Base-by-base conservation (phyloP, 2,329 filamentous ascomycete genomes). In the Trichophyton verrucosum region DNA sequence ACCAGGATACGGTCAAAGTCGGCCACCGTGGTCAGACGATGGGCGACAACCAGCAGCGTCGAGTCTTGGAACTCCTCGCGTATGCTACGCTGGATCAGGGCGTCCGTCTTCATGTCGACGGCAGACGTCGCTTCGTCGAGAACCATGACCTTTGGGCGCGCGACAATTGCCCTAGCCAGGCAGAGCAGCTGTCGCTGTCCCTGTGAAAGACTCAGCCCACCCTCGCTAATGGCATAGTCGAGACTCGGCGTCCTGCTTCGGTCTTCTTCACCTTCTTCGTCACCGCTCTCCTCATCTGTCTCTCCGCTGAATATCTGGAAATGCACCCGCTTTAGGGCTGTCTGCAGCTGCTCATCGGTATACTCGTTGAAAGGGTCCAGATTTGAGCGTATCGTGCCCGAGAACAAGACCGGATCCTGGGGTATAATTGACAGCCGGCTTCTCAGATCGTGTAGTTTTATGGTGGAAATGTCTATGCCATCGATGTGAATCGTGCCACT, bases 341-440 rank as follows among this genome's bases (percentile, higher is more conserved):
- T 95, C 92, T 94, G 97, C 30, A 99, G 80, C 72, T 97, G 92
- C 4, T 91, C 95, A 74, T 99, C 94, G 73, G 96, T 92, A 70
- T 96, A 91, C 59, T 95, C 89, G 72, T 95, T 88, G 30, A 87
- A 89, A 27, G 94, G 94, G 72, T 99, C 94, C 44, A 97, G 82
- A 70, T 97, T 99, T 74, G 97, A 92, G 66, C 94, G 84, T 64
- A 99, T 83, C 9, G 87, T 91, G 58, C 91, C 91, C 73, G 95
- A 89, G 68, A 99, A 99, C 63, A 99, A 83, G 64, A 91, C 91
- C 38, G 94, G 92, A 75, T 99, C 94, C 73, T 99, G 94, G 3
- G 94, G 94, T 66, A 99, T 99, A 70, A 99, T 97, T 59, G 94
- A 91, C 55, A 99, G 80, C 62, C 92, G 86, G 60, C 91, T 83